Evolutionary conservation across 1,139 yeast genomes (phyloP), one percentile per base, ranked within the genome.

Genomic region (Citeromyces hawaiiensis): DNA sequence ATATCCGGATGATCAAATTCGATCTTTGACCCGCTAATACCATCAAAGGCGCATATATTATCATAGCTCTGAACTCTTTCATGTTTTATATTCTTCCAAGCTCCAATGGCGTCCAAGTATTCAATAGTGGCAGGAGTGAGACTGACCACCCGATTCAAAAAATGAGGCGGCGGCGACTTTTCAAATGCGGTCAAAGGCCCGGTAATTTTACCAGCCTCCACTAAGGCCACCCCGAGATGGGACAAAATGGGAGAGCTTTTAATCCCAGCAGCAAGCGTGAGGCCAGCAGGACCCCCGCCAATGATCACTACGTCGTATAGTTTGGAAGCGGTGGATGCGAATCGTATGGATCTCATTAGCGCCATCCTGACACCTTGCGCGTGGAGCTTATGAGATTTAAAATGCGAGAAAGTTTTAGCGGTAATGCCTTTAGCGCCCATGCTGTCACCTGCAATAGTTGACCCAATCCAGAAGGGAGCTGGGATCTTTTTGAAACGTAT

Each of bases 211-310:
- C 75, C 70, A 2, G 82, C 88, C 58, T 91, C 98, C 13, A 91
- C 66, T 40, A 91, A 62, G 0, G 80, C 72, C 38, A 93, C 72
- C 40, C 69, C 66, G 38, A 86, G 66, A 41, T 73, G 66, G 21
- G 61, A 63, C 4, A 94, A 72, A 32, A 66, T 57, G 8, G 80
- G 76, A 2, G 88, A 78, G 48, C 70, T 68, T 54, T 83, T 69
- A 54, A 80, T 55, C 0, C 94, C 94, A 0, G 95, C 71, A 2
- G 93, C 78, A 33, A 91, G 63, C 1, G 96, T 80, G 41, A 91
- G 63, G 0, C 99, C 99, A 0, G 98, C 97, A 1, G 97, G 96
- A 0, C 99, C 99, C 5, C 95, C 98, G 19, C 99, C 99, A 37
- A 93, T 83, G 42, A 91, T 82, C 10, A 85, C 79, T 18, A 93